Base-by-base conservation (phyloP, 306 rosid species). In the Corylus americana region DNA sequence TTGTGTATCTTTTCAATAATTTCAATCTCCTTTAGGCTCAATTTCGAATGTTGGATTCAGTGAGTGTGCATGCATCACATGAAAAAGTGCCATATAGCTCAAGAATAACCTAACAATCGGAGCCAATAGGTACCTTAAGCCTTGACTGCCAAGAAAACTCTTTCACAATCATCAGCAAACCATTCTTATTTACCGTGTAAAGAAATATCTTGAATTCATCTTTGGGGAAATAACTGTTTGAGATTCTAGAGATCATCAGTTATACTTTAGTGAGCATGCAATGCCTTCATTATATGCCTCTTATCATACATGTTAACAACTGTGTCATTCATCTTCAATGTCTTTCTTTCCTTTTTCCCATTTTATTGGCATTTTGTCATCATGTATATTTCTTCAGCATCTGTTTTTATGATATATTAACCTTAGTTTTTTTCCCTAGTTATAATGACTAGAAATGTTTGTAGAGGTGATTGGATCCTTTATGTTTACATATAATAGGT, bases 401-500 rank as follows among this genome's bases (percentile, higher is more conserved):
- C 31, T 59, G 9, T 25, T 25, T 25, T n/a, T 59, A 9, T 8
- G 11, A 17, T 68, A 44, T 66, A 14, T 31, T 31, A 14, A 35
- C 10, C 20, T 66, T 66, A 4, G 35, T 22, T 45, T 17, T 71
- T 44, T 18, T 7, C 61, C 51, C 0, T 3, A 25, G 4, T 42
- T 53, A 22, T 59, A 42, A 35, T 20, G 48, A 59, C 54, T 25
- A 69, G 45, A 69, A 71, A 57, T 35, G 25, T 67, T 29, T 45
- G 73, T 71, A 66, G 76, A 84, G 67, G 17, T 78, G 13, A 68
- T 79, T 4, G 66, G 49, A 44, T 74, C 70, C 66, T 78, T 66
- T 73, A 31, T 84, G 79, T 57, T 77, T 48, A 10, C 58, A 47
- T 80, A 27, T 72, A 58, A 78, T 82, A 93, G 99, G 85, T 96